phyloP scores from a whole-genome alignment of 768 basidiomycete species.

The Trametes punicea region DNA sequence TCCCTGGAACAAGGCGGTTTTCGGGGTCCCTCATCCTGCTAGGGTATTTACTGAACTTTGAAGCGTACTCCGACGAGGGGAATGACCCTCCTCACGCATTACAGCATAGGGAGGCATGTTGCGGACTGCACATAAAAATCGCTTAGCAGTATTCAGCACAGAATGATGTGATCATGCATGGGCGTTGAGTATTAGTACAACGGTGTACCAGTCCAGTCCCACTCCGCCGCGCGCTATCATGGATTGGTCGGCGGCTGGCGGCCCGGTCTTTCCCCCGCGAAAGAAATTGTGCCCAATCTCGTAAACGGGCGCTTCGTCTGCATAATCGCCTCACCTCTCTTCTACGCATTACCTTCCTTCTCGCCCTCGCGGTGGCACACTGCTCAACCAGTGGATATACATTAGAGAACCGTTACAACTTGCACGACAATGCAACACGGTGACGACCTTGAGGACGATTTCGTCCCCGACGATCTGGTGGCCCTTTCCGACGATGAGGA shows the following conservation, averaged over 20 bases:
- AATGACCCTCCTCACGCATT: too few relatives aligned
- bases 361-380: slow-evolving; percentile 6
- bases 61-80: too few relatives aligned
- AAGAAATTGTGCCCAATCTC: background rate
- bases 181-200: too few relatives aligned
- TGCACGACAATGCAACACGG: slow-evolving; percentile 40
- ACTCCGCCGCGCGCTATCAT: background rate
- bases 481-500: slow-evolving; percentile 61
- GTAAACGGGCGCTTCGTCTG: background rate
- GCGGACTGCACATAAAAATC: too few relatives aligned
- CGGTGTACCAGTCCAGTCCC: too few relatives aligned
- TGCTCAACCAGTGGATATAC: background rate
- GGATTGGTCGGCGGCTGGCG: background rate
- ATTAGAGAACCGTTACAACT: background rate
- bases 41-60: too few relatives aligned
- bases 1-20: background rate
- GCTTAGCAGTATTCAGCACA: too few relatives aligned
- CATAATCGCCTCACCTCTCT: background rate
- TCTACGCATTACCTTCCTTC: background rate
- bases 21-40: slow-evolving; percentile 10
- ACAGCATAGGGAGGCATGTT: too few relatives aligned
- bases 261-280: slow-evolving; percentile 1
- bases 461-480: slow-evolving; percentile 64
- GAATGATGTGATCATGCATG: background rate
- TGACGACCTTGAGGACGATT: slow-evolving; percentile 86